These are phyloP conservation scores for Camelina sativa DNA, from an alignment of 345 rosid species.

Conservation along the genomic window DNA sequence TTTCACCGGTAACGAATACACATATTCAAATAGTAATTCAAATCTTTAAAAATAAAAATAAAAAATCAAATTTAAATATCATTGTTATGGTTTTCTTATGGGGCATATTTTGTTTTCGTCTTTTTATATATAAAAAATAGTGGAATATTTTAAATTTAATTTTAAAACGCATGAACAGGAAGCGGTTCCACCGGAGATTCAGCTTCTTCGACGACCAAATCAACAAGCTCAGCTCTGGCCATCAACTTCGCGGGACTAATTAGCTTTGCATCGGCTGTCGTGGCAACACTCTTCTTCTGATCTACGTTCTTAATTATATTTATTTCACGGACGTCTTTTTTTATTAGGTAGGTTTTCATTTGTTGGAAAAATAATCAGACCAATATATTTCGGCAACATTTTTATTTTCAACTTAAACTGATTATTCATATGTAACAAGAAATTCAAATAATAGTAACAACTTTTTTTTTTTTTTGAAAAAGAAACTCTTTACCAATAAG, in stretches of 20 bases:
- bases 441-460: constrained; percentile 33
- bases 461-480: too few relatives aligned
- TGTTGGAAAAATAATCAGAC: constrained; percentile 29
- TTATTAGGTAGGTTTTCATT: constrained; percentile 20
- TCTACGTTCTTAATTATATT: background rate
- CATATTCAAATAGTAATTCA: background rate
- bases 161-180: constrained; percentile 7
- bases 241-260: constrained; percentile 27
- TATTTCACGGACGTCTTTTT: background rate
- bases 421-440: constrained; percentile 4
- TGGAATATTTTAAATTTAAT: background rate
- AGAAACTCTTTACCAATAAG: too few relatives aligned
- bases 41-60: too few relatives aligned
- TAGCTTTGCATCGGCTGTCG: constrained; percentile 36
- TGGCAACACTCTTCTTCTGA: constrained; percentile 37
- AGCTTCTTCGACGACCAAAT: constrained; percentile 24
- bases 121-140: too few relatives aligned
- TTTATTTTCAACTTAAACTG: background rate
- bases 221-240: constrained; percentile 38
- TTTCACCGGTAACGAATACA: constrained; percentile 31
- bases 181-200: constrained; percentile 36
- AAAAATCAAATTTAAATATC: background rate
- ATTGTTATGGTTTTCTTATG: background rate
- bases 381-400: constrained; percentile 18
- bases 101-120: background rate